Evolutionary conservation across 495 filamentous ascomycete species (phyloP).

Genomic region (Tuber brumale): DNA sequence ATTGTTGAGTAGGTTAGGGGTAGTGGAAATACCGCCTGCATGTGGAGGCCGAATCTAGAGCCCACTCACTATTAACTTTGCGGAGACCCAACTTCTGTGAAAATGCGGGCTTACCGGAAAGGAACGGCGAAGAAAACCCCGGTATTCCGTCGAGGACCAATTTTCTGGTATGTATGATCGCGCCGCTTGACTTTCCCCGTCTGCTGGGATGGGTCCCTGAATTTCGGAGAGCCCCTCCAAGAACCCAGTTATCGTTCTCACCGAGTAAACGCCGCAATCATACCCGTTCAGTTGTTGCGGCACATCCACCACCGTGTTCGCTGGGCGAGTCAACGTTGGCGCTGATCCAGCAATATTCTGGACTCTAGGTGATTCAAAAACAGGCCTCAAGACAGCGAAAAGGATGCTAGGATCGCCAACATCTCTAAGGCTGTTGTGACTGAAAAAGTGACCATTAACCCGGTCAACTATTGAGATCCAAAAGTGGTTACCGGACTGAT

Average conservation of each 20-base stretch:
- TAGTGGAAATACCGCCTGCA: neutral
- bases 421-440: neutral
- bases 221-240: neutral
- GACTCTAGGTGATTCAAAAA: neutral
- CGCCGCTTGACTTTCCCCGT: neutral
- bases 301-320: neutral
- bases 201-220: neutral
- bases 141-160: neutral
- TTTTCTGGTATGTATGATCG: neutral
- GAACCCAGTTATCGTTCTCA: slow-evolving; percentile 8
- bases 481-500: neutral
- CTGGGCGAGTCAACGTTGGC: neutral
- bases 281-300: slow-evolving; percentile 7
- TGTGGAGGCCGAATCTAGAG: neutral
- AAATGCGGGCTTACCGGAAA: neutral
- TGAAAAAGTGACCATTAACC: slow-evolving; percentile 1
- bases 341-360: neutral
- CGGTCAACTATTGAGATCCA: slow-evolving; percentile 5
- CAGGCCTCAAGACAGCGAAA: neutral
- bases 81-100: neutral
- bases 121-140: neutral
- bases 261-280: slow-evolving; percentile 18
- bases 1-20: neutral
- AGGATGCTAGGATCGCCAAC: neutral
- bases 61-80: neutral